Evolutionary conservation across 1,284 basidiomycete genomes (phyloP).

Genomic region (Malassezia equina): DNA sequence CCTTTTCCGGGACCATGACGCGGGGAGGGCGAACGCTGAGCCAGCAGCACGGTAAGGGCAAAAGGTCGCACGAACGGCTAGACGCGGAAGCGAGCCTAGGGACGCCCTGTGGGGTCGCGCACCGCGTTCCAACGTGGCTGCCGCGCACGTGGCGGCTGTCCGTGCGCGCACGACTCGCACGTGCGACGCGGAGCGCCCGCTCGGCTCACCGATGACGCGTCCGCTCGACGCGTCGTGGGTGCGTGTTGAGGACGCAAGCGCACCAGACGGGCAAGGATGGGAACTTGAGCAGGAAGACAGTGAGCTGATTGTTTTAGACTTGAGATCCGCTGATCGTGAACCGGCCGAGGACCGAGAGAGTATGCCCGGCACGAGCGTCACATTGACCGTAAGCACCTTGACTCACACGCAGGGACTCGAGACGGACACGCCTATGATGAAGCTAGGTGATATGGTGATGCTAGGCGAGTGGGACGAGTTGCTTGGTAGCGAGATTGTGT

Average conservation of each 20-base stretch:
- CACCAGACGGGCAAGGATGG: constrained; percentile 3
- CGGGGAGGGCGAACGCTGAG: background rate
- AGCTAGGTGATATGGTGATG: constrained; percentile 12
- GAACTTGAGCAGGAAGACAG: constrained; percentile 7
- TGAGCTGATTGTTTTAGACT: constrained; percentile 9
- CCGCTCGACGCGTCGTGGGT: constrained; percentile 13
- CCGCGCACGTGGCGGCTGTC: background rate
- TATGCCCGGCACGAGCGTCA: constrained; percentile 9
- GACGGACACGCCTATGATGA: constrained; percentile 12
- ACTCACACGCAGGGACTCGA: constrained; percentile 15
- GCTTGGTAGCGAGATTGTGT: constrained; percentile 14
- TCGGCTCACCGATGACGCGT: background rate
- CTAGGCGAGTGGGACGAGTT: constrained; percentile 11
- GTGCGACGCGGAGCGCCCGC: background rate
- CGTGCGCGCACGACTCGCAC: background rate
- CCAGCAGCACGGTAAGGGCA: background rate
- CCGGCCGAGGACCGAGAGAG: background rate
- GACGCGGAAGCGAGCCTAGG: background rate
- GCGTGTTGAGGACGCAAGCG: background rate
- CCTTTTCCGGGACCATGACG: constrained; percentile 11
- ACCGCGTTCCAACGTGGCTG: background rate
- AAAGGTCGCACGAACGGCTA: background rate
- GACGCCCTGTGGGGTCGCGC: background rate
- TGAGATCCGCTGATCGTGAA: background rate
- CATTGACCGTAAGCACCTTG: constrained; percentile 5